These are phyloP conservation scores for Condylostoma magnum DNA, from an alignment of 169 alveolate species.

Conservation along the genomic window DNA sequence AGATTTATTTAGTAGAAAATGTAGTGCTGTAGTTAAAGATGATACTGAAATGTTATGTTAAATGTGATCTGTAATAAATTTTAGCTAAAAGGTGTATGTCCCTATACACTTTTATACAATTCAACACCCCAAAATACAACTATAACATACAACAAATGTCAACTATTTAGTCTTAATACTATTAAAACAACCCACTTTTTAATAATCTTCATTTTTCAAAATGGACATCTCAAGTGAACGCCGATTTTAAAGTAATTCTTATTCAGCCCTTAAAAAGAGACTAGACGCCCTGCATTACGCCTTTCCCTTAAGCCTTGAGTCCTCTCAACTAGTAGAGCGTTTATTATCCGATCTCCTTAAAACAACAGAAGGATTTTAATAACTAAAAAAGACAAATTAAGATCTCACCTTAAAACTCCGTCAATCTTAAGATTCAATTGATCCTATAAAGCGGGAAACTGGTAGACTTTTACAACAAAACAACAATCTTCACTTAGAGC, in stretches of 20 bases:
- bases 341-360: conserved; percentile 63
- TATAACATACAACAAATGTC: no score
- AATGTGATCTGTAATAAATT: no score
- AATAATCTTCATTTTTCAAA: no score
- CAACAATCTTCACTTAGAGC: conserved; percentile 58
- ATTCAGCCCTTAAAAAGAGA: conserved; percentile 36
- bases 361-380: conserved; percentile 66
- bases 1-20: no score
- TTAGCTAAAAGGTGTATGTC: no score
- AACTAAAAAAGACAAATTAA: conserved; percentile 45
- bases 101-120: no score
- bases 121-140: no score
- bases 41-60: no score
- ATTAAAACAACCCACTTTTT: no score
- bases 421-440: conserved; percentile 28
- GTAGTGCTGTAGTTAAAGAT: no score
- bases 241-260: conserved; percentile 11
- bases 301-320: conserved; percentile 51
- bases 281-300: conserved; percentile 51
- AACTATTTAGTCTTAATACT: no score
- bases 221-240: conserved; percentile 26
- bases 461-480: conserved; percentile 64
- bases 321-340: conserved; percentile 65
- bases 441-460: conserved; percentile 67
- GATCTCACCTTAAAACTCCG: conserved; percentile 25